phyloP scores from a whole-genome alignment of 306 rosid species.

The Morella rubra region DNA sequence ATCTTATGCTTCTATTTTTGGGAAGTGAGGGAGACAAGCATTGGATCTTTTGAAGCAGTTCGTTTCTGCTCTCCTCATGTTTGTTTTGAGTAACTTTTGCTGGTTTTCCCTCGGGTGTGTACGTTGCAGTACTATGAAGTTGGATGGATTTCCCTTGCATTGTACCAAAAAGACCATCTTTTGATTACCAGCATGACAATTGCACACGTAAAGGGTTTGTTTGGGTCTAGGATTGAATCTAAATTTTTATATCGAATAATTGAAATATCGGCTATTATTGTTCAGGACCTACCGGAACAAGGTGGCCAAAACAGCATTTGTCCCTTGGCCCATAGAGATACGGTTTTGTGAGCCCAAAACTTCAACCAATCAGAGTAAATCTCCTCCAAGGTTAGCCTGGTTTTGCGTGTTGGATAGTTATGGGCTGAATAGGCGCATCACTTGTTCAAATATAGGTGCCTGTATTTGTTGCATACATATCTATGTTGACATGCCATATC shows the following conservation, averaged over 20 bases:
- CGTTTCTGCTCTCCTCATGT: not conserved
- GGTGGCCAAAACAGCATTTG: conserved; percentile 62
- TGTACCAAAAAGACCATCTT: not conserved
- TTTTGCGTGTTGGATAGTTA: conserved; percentile 19
- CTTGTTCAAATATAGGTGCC: not conserved
- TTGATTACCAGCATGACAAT: not conserved
- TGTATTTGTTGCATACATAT: not conserved
- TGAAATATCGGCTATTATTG: conserved; percentile 29
- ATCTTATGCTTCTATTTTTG: not conserved
- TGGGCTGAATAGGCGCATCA: conserved; percentile 6
- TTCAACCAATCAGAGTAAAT: conserved; percentile 73
- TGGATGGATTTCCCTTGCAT: not conserved
- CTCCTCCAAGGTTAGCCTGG: conserved; percentile 76
- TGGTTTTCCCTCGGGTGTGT: not conserved
- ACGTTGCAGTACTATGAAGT: not conserved
- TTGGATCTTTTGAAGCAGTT: not conserved
- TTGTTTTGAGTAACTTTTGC: not conserved
- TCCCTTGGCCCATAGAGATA: conserved; percentile 97
- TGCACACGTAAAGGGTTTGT: not conserved
- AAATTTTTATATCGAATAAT: conserved; percentile 3
- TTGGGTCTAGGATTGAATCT: not conserved
- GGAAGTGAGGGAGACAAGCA: not conserved
- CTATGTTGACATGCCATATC: conserved; percentile 8
- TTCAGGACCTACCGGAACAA: conserved; percentile 89
- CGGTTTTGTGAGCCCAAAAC: conserved; percentile 84